These are phyloP conservation scores for Ophiostoma tasmaniense DNA, from an alignment of 2,329 filamentous ascomycete genomes.

Conservation along the genomic window DNA sequence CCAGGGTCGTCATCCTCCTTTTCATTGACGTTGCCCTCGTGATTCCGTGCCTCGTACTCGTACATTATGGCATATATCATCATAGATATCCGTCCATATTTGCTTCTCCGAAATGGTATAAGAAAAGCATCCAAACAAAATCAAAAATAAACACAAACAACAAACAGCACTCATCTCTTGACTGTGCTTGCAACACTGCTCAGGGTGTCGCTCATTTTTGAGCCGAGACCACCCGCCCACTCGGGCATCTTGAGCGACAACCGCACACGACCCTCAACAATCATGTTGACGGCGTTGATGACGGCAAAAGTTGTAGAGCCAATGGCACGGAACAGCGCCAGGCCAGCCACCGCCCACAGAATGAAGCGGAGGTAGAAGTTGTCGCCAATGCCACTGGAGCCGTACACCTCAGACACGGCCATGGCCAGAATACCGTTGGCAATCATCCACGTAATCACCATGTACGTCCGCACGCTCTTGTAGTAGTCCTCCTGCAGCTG, in stretches of 20 bases:
- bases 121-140: background rate
- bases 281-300: conserved; percentile 72
- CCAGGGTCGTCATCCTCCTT: background rate
- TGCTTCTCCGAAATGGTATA: background rate
- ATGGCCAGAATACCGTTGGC: conserved; percentile 89
- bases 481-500: conserved; percentile 99
- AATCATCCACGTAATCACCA: conserved; percentile 92
- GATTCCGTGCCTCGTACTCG: background rate
- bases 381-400: conserved; percentile 57
- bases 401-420: conserved; percentile 82
- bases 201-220: conserved; percentile 8
- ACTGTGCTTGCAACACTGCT: conserved; percentile 13
- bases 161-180: conserved; percentile 7
- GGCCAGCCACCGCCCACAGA: conserved; percentile 77
- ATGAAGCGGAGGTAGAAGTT: conserved; percentile 93
- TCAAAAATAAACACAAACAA: background rate
- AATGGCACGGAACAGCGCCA: conserved; percentile 82
- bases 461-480: conserved; percentile 92
- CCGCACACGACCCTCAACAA: conserved; percentile 75
- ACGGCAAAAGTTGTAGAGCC: conserved; percentile 75
- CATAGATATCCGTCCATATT: background rate
- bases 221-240: conserved; percentile 37
- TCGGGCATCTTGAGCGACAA: conserved; percentile 47
- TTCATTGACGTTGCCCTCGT: background rate
- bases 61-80: conserved; percentile 6